Evolutionary conservation across 306 rosid species (phyloP), one percentile per base, ranked within the genome.

Genomic region (Cicer yamashitae): DNA sequence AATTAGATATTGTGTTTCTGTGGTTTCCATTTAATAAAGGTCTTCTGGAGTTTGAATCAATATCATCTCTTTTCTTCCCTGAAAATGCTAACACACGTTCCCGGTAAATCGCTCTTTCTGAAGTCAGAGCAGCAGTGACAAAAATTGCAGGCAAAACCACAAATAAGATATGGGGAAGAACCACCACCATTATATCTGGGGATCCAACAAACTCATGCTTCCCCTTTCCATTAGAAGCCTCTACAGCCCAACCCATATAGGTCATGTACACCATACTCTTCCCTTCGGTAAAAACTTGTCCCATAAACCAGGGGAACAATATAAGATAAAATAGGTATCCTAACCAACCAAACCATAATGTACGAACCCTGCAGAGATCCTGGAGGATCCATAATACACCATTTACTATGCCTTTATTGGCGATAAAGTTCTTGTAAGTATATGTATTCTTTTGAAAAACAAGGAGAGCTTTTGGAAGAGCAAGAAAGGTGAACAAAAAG

Each of bases 161-260:
- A 67, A 82, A 85, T 52, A 89, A 8, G 8, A 91, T 82, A 77
- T 94, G 99, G 68, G 99, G 89, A 85, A 92, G 85, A 86, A 94
- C 99, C 75, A 92, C 62, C 82, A 92, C 89, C 89, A 94, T 70
- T 46, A 88, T 47, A 88, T 94, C 99, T 25, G 99, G 97, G 50
- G 84, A 89, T 81, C 96, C 99, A 64, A 88, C 62, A 72, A 86
- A 91, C 66, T 85, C 88, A 77, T 77, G 89, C 54, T 76, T 87
- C 77, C 83, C 75, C 30, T 54, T 78, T 71, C 76, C 89, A 78
- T 76, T 41, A 48, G 82, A 75, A 82, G 85, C 78, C 82, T 80
- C 81, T 40, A 92, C 74, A 11, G 70, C 89, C 99, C 99, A 94
- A 12, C 99, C 99, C 87, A 68, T 81, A 71, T 86, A 94, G 65